Evolutionary conservation across 2,329 filamentous ascomycete species (phyloP).

Genomic region (Nemania sp.): DNA sequence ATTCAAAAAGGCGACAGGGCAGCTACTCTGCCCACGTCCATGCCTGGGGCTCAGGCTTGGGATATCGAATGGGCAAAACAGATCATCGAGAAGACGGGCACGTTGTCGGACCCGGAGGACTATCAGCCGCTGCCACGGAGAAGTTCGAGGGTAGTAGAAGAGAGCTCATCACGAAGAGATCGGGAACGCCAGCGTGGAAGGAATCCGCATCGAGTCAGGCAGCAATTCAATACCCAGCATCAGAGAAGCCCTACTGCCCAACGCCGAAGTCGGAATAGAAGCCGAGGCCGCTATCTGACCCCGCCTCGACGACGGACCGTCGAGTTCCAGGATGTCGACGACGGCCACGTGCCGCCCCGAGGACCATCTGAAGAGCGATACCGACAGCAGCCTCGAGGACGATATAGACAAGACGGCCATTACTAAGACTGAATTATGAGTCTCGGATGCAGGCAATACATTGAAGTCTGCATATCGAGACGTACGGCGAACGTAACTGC

Average conservation of each 20-base stretch:
- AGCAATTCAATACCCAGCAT: too few species aligned
- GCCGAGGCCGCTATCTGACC: background rate
- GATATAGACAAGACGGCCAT: too few species aligned
- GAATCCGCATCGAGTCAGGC: too few species aligned
- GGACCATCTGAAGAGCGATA: background rate
- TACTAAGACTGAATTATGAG: background rate
- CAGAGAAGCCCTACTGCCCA: background rate
- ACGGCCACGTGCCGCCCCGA: background rate
- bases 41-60: background rate
- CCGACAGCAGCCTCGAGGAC: background rate
- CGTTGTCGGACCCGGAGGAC: slow-evolving; percentile 4
- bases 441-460: background rate
- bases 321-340: slow-evolving; percentile 4
- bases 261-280: background rate
- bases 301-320: slow-evolving; percentile 13
- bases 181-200: too few species aligned
- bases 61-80: slow-evolving; percentile 24
- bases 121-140: background rate
- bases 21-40: background rate
- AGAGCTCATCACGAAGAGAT: too few species aligned
- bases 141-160: too few species aligned
- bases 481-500: background rate
- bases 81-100: slow-evolving; percentile 26
- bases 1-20: slow-evolving; percentile 5
- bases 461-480: background rate